A percentile compares a stretch with the other conserved stretches of the same genome.
phyloP scores from a whole-genome alignment of 768 basidiomycete species.

The Boletellus emodensis region DNA sequence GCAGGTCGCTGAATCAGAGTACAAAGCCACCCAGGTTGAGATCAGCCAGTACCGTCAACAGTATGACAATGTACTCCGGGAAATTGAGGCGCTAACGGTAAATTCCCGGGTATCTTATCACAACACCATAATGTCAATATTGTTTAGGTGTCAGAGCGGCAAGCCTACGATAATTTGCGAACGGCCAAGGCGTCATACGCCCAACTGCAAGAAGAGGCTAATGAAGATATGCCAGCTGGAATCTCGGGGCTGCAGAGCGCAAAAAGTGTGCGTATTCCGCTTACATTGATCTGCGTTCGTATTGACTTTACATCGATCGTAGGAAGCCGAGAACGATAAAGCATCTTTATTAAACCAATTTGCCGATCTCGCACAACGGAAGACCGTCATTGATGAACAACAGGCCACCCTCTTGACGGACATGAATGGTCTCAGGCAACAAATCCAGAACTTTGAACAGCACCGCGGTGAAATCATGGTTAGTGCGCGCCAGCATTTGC shows the following conservation, averaged over 20 bases:
- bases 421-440: constrained; percentile 42
- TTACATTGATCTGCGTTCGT: background rate
- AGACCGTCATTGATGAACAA: constrained; percentile 42
- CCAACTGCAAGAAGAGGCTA: constrained; percentile 54
- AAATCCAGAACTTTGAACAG: constrained; percentile 51
- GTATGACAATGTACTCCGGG: constrained; percentile 28
- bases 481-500: constrained; percentile 15
- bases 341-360: constrained; percentile 46
- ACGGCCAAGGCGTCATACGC: constrained; percentile 35
- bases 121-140: background rate
- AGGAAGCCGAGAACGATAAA: constrained; percentile 60
- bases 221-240: constrained; percentile 65
- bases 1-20: constrained; percentile 36
- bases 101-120: constrained; percentile 5
- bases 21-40: constrained; percentile 27
- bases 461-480: constrained; percentile 43
- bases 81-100: constrained; percentile 36
- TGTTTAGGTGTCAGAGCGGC: constrained; percentile 19
- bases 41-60: constrained; percentile 26
- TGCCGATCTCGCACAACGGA: constrained; percentile 40
- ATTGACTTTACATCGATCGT: constrained; percentile 4
- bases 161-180: constrained; percentile 23
- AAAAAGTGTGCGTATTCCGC: constrained; percentile 42
- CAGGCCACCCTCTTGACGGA: constrained; percentile 43
- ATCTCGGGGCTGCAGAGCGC: constrained; percentile 54